A percentile compares a stretch with the other conserved stretches of the same genome.
Evolutionary conservation across 331 rosid species (phyloP).

Genomic region (Malus hybrid): DNA sequence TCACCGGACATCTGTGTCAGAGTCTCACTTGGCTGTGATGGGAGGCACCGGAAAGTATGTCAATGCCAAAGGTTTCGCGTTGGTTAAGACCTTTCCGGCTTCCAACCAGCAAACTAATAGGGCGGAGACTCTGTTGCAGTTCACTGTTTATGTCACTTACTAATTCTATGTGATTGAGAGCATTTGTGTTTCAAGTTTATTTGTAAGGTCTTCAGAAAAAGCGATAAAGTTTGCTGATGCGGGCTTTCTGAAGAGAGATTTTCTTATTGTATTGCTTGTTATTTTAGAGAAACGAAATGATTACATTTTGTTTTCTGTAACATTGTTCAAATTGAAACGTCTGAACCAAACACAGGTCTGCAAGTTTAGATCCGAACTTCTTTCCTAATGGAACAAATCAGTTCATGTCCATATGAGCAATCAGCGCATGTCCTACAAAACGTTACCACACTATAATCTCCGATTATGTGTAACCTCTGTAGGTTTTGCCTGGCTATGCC

Average conservation of each 20-base stretch:
- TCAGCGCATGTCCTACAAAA: too few relatives aligned
- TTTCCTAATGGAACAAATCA: background rate
- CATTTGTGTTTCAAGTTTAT: background rate
- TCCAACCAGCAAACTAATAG: conserved; percentile 46
- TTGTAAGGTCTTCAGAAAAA: background rate
- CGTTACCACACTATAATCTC: background rate
- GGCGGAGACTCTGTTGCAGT: conserved; percentile 47
- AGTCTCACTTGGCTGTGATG: conserved; percentile 68
- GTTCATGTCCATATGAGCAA: background rate
- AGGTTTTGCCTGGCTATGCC: background rate
- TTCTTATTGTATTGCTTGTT: background rate
- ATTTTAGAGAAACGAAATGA: background rate
- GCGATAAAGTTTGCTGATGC: background rate
- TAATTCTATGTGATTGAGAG: background rate
- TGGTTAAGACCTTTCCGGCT: conserved; percentile 52
- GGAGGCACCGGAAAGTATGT: conserved; percentile 83
- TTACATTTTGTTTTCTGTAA: background rate
- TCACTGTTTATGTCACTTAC: conserved; percentile 44
- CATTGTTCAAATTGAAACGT: background rate
- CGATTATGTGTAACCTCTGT: background rate
- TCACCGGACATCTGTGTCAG: conserved; percentile 52
- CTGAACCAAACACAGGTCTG: background rate
- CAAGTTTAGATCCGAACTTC: too few relatives aligned
- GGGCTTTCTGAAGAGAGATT: background rate
- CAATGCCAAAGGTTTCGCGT: conserved; percentile 57